Conservation (phyloP, 2,329 filamentous ascomycete genomes). For the Blastomyces emzantsi region DNA sequence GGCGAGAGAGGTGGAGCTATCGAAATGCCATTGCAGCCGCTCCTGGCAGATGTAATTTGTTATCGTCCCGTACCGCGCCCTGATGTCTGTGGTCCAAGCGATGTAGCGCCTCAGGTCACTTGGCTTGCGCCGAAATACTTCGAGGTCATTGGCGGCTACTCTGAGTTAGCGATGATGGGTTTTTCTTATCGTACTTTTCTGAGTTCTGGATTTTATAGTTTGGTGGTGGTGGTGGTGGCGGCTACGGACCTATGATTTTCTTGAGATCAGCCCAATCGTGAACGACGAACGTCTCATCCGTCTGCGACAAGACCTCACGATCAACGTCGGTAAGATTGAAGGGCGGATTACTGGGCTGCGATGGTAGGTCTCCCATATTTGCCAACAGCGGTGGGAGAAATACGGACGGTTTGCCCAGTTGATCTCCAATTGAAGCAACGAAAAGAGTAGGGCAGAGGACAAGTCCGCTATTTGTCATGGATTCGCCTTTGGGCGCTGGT, state of each 20-base stretch:
- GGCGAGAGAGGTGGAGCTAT: slow-evolving; percentile 19
- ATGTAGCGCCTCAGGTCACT: slow-evolving; percentile 52
- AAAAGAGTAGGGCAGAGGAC: not conserved
- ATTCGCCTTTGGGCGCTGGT: not conserved
- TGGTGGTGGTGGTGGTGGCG: not conserved
- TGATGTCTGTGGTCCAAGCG: slow-evolving; percentile 48
- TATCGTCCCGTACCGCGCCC: slow-evolving; percentile 47
- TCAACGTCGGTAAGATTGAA: slow-evolving; percentile 45
- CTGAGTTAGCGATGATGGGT: slow-evolving; percentile 8
- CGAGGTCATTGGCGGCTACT: slow-evolving; percentile 44
- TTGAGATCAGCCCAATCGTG: slow-evolving; percentile 47
- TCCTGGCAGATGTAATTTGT: slow-evolving; percentile 48
- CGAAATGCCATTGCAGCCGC: slow-evolving; percentile 45
- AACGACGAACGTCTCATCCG: slow-evolving; percentile 44
- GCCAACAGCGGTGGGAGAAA: not conserved
- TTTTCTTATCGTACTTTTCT: not conserved
- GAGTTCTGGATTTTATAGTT: no score
- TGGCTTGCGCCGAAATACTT: slow-evolving; percentile 49
- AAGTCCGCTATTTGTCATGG: not conserved
- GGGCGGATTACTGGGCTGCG: slow-evolving; percentile 16
- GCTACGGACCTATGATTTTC: slow-evolving; percentile 42
- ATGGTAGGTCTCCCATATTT: slow-evolving; percentile 10
- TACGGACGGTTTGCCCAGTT: not conserved
- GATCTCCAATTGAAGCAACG: no score
- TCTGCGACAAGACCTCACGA: slow-evolving; percentile 41